These are phyloP conservation scores for Tetrapyrgos nigripes DNA, from an alignment of 1,284 basidiomycete genomes.

Conservation along the genomic window DNA sequence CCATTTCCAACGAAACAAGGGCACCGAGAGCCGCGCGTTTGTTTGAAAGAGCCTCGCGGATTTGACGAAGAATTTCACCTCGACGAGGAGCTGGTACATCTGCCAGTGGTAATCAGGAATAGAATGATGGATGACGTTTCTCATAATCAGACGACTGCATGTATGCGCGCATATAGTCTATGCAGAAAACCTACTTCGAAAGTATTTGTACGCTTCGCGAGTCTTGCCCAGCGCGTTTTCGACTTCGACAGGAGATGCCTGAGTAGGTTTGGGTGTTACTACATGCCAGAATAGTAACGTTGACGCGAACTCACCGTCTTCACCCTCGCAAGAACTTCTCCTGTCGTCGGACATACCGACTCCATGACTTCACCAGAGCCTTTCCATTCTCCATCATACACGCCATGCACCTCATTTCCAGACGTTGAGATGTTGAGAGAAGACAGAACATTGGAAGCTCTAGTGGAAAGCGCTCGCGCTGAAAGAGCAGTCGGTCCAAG, in stretches of 20 bases:
- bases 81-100: slow-evolving; percentile 85
- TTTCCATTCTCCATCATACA: slow-evolving; percentile 81
- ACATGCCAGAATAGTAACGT: slow-evolving; percentile 7
- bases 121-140: too few species aligned
- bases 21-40: slow-evolving; percentile 88
- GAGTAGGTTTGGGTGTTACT: slow-evolving; percentile 3
- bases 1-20: slow-evolving; percentile 91
- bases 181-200: slow-evolving; percentile 55
- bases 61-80: slow-evolving; percentile 89
- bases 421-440: slow-evolving; percentile 63
- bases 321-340: slow-evolving; percentile 74
- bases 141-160: too few species aligned
- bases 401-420: slow-evolving; percentile 63
- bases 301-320: slow-evolving; percentile 54
- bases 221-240: slow-evolving; percentile 66
- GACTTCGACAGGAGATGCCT: slow-evolving; percentile 76
- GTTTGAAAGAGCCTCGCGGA: slow-evolving; percentile 80
- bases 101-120: slow-evolving; percentile 5
- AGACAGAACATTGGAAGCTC: slow-evolving; percentile 69
- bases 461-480: slow-evolving; percentile 54
- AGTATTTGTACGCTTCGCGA: slow-evolving; percentile 72
- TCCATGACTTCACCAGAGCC: slow-evolving; percentile 72
- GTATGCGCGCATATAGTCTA: too few species aligned
- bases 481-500: background rate
- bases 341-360: slow-evolving; percentile 79